phyloP scores from a whole-genome alignment of 129 eudicot genomes.

The Artemisia tridentata region DNA sequence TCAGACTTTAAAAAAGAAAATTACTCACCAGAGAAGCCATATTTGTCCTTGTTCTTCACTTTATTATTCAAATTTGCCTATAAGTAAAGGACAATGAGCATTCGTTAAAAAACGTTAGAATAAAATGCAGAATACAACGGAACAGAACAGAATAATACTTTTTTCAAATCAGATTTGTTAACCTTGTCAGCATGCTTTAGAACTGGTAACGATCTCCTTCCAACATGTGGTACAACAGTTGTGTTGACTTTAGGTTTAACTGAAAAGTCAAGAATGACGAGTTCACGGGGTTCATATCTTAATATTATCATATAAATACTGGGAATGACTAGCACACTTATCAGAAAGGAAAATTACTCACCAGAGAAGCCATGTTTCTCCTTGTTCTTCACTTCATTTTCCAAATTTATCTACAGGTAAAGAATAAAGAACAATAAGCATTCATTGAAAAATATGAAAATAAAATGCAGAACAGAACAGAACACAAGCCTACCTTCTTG shows the following conservation, averaged over 20 bases:
- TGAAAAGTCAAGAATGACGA: slow-evolving; percentile 28
- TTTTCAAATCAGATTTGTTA: slow-evolving; percentile 28
- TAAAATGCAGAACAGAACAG: background rate
- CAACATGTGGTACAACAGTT: slow-evolving; percentile 36
- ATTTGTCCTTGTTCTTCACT: slow-evolving; percentile 32
- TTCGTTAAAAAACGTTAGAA: background rate
- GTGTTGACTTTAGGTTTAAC: slow-evolving; percentile 55
- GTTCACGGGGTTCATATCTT: background rate
- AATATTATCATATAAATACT: background rate
- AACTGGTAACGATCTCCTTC: slow-evolving; percentile 72
- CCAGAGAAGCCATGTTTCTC: slow-evolving; percentile 53
- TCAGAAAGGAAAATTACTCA: slow-evolving; percentile 28
- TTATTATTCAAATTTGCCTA: slow-evolving; percentile 45
- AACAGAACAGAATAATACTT: slow-evolving; percentile 36
- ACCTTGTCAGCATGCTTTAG: slow-evolving; percentile 46
- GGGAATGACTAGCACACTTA: background rate
- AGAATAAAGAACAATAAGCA: slow-evolving; percentile 13
- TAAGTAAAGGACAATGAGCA: slow-evolving; percentile 17
- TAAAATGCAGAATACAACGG: background rate
- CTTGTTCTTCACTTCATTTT: slow-evolving; percentile 26
- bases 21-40: slow-evolving; percentile 59
- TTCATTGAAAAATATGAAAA: background rate
- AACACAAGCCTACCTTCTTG: slow-evolving; percentile 41
- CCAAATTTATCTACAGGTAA: slow-evolving; percentile 47
- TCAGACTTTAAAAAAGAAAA: background rate